Evolutionary conservation across 345 rosid species (phyloP), one percentile per base, ranked within the genome.

Genomic region (Rhizophora mangle): DNA sequence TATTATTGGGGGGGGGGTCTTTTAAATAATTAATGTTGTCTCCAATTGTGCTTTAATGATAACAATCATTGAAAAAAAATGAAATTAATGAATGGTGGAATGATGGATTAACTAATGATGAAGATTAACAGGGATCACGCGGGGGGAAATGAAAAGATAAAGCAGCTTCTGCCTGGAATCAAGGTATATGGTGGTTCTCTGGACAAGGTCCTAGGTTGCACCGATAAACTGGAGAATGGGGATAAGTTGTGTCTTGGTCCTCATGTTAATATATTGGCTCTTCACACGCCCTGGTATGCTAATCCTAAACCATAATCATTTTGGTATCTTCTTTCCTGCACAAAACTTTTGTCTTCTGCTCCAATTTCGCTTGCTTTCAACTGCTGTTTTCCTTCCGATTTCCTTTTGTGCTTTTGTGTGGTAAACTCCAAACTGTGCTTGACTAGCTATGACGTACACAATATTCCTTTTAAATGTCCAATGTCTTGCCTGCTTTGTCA

Each of bases 101-200:
- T n/a, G 62, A 43, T 43, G 49, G 18, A 43, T 43, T 43, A 43
- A 43, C 16, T 13, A 4, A 43, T 43, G 18, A 13, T 43, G 49
- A 43, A 18, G 18, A 43, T 15, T 43, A 13, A 43, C 46, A 91
- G 96, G 98, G 97, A 91, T 80, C 98, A 94, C 77, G 93, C 97
- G 6, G 96, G 97, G 58, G 97, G 98, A 7, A 94, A 94, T 68
- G 92, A 83, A 36, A 87, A 85, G 83, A 85, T 94, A 6, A 94
- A 84, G 86, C 67, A 82, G 73, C 74, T 89, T 68, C 68, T 94
- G 22, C 89, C 91, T n/a, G 96, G 82, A 56, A 85, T 94, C 72
- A 83, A 85, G 80, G 88, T 94, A 8, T 94, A 84, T 30, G 97
- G 96, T 32, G 96, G 97, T 62, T 89, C 98, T 29, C 47, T 89